Percentiles rank a stretch among this genome's conserved stretches.
These are phyloP conservation scores for Exophiala sideris DNA, from an alignment of 2,329 filamentous ascomycete species.

Conservation along the genomic window DNA sequence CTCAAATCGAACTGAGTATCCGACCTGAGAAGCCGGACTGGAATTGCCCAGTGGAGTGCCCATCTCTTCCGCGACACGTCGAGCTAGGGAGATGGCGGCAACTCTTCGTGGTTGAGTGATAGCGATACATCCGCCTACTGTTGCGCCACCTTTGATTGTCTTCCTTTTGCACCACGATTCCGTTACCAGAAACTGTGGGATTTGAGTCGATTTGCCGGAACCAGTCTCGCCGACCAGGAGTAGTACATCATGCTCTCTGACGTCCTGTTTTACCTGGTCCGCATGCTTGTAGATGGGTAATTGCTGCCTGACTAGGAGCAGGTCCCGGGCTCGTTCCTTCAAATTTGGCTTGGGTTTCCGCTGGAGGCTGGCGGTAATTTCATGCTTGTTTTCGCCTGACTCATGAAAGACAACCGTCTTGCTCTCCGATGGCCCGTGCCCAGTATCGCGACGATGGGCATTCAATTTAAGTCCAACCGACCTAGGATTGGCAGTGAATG, in stretches of 20 bases:
- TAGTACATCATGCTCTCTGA: slow-evolving; percentile 69
- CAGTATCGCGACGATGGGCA: background rate
- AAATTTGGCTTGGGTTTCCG: slow-evolving; percentile 22
- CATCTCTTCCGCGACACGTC: slow-evolving; percentile 82
- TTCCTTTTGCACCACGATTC: slow-evolving; percentile 72
- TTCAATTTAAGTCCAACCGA: background rate
- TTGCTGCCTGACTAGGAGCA: slow-evolving; percentile 57
- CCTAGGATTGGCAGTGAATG: background rate
- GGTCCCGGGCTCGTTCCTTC: slow-evolving; percentile 45
- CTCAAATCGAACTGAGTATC: slow-evolving; percentile 94
- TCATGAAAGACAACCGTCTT: slow-evolving; percentile 2
- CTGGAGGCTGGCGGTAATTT: background rate
- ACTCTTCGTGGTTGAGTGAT: slow-evolving; percentile 93
- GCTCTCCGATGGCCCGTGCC: background rate
- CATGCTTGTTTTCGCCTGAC: background rate
- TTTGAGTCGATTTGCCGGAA: slow-evolving; percentile 94
- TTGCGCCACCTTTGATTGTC: slow-evolving; percentile 20
- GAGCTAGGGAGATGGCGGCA: slow-evolving; percentile 84
- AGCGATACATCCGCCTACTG: slow-evolving; percentile 76
- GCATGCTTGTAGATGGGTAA: slow-evolving; percentile 79
- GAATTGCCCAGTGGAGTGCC: slow-evolving; percentile 59
- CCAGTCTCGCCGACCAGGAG: slow-evolving; percentile 91
- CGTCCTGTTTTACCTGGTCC: slow-evolving; percentile 62
- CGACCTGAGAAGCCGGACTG: slow-evolving; percentile 64
- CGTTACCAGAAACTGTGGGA: slow-evolving; percentile 80